Evolutionary conservation across 805 yeast genomes (phyloP), one percentile per base, ranked within the genome.

Genomic region (Saccharomycopsis sp.): DNA sequence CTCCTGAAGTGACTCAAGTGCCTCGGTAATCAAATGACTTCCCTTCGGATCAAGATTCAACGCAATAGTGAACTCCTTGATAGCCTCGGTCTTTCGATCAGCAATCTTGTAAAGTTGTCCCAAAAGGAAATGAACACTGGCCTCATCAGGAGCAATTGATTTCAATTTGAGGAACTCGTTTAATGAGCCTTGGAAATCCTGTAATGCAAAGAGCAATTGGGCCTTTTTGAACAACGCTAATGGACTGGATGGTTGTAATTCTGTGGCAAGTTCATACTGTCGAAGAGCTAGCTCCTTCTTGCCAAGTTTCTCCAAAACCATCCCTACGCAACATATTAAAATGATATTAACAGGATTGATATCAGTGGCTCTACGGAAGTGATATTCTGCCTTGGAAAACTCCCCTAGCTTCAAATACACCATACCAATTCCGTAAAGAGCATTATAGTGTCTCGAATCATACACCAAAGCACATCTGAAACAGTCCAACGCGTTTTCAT

Each of bases 341-440:
- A 94, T 91, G 2, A 89, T 87, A 70, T 94, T 93, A 52, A 86
- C 86, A 0, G 97, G 97, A 68, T 94, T 94, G 54, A 94, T 89
- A 42, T 86, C 81, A 15, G 88, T 82, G 0, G 98, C 98, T 67
- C 87, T 89, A 57, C 90, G 76, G 73, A 93, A 90, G 70, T 90
- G 96, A 62, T 83, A 82, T 66, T 90, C 92, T 0, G 98, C 97
- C 65, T 84, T 83, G 51, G 81, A 83, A 67, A 84, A 84, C 65
- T 89, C 91, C 3, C 97, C 98, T 56, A 91, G 73, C 66, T 90
- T 89, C 69, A 90, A 79, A 69, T 85, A 87, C 29, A 91, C 96
- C 93, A 91, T 90, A 5, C 98, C 99, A 58, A 94, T 81, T 25
- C 99, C 99, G 67, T 94, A 94, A 67, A 92, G 83, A 0, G 98